Evolutionary conservation across 371 early-diverging fungal species (phyloP), one percentile per base, ranked within the genome.

Genomic region (Umbelopsis sp.): DNA sequence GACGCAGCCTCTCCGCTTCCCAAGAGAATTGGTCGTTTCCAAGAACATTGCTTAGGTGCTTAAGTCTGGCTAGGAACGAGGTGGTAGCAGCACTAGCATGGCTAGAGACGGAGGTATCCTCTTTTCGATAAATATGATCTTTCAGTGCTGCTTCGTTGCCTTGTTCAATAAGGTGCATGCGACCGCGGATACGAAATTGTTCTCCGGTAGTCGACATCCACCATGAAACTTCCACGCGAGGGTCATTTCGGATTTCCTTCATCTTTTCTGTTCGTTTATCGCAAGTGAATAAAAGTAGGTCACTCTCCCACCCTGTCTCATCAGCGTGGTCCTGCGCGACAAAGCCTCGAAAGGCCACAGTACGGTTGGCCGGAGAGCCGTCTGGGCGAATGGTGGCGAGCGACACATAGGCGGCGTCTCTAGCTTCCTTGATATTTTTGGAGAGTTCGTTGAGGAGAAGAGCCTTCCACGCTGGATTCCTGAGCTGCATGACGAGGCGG

Each of bases 331-430:
- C 72, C 48, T 83, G 80, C 9, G 81, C 86, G 16, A 74, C 76
- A 63, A 84, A 86, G 0, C 82, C 82, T 35, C 86, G 73, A 65
- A 82, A 79, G 8, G 84, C 82, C 0, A 86, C 81, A 0, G 76
- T 82, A 16, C 86, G 73, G 35, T 81, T 81, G 11, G 83, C 79
- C 10, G 86, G 84, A 0, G 72, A 75, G 41, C 71, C 71, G 62
- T 77, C 73, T 6, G 66, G 51, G n/a, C 70, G 70, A 4, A 83
- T 75, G 44, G 83, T 83, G 4, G 79, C 75, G 6, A 84, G 72
- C 0, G 80, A 75, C 1, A 75, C 72, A 66, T 80, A 84, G 3
- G 76, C 71, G 9, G 80, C 76, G 14, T 57, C 57, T 35, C 29
- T 37, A 0, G 35, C 29, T 35, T 57, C 57, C 35, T 57, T 57